Conservation (phyloP, 306 rosid genomes). For the Vigna nakashimae region DNA sequence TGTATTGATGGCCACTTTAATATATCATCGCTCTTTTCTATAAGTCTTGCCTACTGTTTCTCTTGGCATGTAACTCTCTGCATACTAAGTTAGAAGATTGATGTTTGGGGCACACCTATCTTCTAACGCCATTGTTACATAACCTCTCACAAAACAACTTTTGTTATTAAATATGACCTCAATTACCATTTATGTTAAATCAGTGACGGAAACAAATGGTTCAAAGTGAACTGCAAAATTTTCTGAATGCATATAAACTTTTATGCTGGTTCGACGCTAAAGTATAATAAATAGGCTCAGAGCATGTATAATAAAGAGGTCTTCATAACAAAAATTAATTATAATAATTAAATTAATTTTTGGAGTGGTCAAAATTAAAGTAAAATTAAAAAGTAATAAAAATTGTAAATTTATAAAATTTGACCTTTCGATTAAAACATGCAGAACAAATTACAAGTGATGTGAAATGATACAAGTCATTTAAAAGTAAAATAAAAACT, state of each 20-base stretch:
- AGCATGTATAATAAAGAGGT: too few species aligned
- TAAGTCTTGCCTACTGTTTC: constrained; percentile 25
- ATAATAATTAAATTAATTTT: too few species aligned
- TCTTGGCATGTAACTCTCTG: not conserved
- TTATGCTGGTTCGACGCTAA: not conserved
- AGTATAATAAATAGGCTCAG: constrained; percentile 8
- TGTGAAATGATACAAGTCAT: too few species aligned
- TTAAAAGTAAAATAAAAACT: too few species aligned
- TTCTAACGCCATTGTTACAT: not conserved
- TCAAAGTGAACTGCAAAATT: not conserved
- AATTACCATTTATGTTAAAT: constrained; percentile 1
- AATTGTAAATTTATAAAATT: too few species aligned
- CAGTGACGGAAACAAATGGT: constrained; percentile 26
- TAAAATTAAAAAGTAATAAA: too few species aligned
- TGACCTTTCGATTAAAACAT: too few species aligned
- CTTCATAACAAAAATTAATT: too few species aligned
- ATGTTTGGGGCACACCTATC: not conserved
- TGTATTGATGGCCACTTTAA: constrained; percentile 34
- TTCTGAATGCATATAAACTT: not conserved
- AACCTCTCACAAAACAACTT: constrained; percentile 4
- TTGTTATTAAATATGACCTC: not conserved
- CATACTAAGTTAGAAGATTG: constrained; percentile 6
- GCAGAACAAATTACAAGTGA: too few species aligned
- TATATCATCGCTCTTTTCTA: constrained; percentile 19
- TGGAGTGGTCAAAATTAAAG: too few species aligned